phyloP scores from a whole-genome alignment of 345 rosid species.

The Toxicodendron radicans region DNA sequence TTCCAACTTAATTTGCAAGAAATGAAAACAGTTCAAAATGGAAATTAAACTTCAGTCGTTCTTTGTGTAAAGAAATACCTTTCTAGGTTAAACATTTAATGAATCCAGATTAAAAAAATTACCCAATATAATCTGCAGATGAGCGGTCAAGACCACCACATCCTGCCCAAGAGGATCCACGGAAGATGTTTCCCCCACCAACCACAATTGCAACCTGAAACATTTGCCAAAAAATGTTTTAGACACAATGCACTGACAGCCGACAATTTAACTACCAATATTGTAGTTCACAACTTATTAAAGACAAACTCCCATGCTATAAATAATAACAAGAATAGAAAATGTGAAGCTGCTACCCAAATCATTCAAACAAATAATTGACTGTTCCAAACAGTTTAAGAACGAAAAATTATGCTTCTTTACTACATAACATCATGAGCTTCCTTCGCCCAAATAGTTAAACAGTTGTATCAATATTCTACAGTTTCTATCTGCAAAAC shows the following conservation, averaged over 20 bases:
- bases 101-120: constrained; percentile 19
- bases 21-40: not conserved
- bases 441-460: not conserved
- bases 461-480: not conserved
- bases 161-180: constrained; percentile 93
- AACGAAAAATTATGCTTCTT: not conserved
- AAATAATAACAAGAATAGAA: not conserved
- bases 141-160: constrained; percentile 97
- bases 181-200: constrained; percentile 96
- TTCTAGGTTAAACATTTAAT: not conserved
- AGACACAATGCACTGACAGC: not conserved
- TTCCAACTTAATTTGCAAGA: constrained; percentile 11
- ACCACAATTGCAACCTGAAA: constrained; percentile 91
- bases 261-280: constrained; percentile 11
- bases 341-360: not conserved
- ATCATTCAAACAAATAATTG: too few species aligned
- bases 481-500: not conserved
- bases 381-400: not conserved
- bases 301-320: not conserved
- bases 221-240: constrained; percentile 5
- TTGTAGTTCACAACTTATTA: not conserved
- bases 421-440: not conserved
- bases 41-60: constrained; percentile 9
- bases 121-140: constrained; percentile 98
- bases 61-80: not conserved